Evolutionary conservation across 305 asterid genomes (phyloP).

Genomic region (Withania somnifera): DNA sequence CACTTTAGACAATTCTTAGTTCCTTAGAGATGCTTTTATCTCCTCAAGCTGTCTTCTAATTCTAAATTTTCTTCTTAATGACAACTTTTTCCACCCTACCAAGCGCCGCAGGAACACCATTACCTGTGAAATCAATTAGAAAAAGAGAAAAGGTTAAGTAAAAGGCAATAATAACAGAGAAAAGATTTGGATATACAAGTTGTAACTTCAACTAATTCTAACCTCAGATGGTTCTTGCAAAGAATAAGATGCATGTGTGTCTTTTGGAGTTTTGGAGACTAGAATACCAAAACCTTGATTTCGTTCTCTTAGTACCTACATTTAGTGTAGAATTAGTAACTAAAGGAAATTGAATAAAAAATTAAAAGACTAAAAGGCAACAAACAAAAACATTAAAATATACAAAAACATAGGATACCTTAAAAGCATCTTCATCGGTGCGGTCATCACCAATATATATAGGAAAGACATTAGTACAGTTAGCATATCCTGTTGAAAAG

Average conservation of each 20-base stretch:
- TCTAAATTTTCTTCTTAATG: slow-evolving; percentile 32
- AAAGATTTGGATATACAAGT: neutral
- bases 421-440: slow-evolving; percentile 91
- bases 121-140: slow-evolving; percentile 29
- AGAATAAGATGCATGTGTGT: slow-evolving; percentile 77
- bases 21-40: slow-evolving; percentile 26
- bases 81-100: slow-evolving; percentile 57
- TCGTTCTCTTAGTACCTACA: slow-evolving; percentile 60
- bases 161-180: neutral
- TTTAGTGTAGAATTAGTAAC: neutral
- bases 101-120: slow-evolving; percentile 70
- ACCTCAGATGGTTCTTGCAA: slow-evolving; percentile 90
- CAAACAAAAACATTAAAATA: neutral
- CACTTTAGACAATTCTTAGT: slow-evolving; percentile 8
- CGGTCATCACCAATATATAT: slow-evolving; percentile 87
- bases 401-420: slow-evolving; percentile 34
- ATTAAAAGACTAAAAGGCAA: neutral
- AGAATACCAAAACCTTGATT: slow-evolving; percentile 91
- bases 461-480: slow-evolving; percentile 70
- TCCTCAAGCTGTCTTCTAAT: slow-evolving; percentile 47
- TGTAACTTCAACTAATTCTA: neutral
- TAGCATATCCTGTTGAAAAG: slow-evolving; percentile 51
- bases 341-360: neutral
- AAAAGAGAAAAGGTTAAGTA: neutral
- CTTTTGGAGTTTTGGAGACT: slow-evolving; percentile 77